phyloP scores from a whole-genome alignment of 495 filamentous ascomycete species.

The Astrothelium subdiscretum region DNA sequence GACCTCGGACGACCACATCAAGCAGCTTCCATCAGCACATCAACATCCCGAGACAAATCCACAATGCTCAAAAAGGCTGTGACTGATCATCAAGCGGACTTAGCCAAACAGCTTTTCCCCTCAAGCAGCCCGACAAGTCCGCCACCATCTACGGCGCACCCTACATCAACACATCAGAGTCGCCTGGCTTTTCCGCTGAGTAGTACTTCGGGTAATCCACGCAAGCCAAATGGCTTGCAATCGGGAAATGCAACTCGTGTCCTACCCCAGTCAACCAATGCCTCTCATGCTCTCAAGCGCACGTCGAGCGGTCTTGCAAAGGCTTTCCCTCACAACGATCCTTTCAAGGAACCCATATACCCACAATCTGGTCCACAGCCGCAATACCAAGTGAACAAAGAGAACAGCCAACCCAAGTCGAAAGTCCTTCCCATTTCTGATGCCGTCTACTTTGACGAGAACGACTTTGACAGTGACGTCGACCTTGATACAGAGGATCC shows the following conservation, averaged over 20 bases:
- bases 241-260: background rate
- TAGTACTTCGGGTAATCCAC: background rate
- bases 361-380: constrained; percentile 10
- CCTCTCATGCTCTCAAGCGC: constrained; percentile 18
- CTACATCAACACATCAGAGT: background rate
- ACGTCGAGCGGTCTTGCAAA: constrained; percentile 30
- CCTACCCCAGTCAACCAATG: background rate
- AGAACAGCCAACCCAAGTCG: background rate
- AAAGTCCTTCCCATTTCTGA: background rate
- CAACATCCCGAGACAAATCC: background rate
- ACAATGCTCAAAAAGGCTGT: background rate
- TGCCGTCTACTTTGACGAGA: constrained; percentile 42
- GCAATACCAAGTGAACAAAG: constrained; percentile 5
- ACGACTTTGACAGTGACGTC: constrained; percentile 60
- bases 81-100: background rate
- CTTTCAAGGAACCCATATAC: constrained; percentile 18
- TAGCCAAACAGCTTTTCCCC: background rate
- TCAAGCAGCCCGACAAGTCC: background rate
- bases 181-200: background rate
- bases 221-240: background rate
- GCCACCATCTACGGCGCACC: background rate
- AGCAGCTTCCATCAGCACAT: background rate
- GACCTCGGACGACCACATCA: background rate
- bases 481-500: constrained; percentile 49
- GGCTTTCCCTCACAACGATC: constrained; percentile 15